phyloP scores from a whole-genome alignment of 2,329 filamentous ascomycete genomes.

The Beauveria asiatica region DNA sequence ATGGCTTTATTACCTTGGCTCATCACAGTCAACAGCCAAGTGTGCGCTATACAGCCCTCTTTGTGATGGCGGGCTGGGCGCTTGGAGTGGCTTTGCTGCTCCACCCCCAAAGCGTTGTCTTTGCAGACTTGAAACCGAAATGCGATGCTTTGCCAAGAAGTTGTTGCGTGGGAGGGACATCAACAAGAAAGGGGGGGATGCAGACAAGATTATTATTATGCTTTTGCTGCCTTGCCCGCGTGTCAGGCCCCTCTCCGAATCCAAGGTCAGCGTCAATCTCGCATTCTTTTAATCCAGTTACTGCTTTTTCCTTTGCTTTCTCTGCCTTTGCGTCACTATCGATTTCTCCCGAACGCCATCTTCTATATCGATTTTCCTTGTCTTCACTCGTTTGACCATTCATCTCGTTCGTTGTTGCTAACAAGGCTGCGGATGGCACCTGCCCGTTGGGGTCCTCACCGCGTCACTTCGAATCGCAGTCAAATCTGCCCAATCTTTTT shows the following conservation, averaged over 20 bases:
- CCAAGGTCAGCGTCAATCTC: neutral
- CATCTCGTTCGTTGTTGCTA: neutral
- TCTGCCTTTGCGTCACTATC: neutral
- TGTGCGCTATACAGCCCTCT: neutral
- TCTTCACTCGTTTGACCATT: neutral
- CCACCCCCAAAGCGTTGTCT: conserved; percentile 4
- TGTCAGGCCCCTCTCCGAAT: neutral
- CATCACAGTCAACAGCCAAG: neutral
- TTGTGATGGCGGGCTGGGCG: neutral
- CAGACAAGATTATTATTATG: neutral
- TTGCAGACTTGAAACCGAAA: neutral
- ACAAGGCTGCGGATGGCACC: neutral
- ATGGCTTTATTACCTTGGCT: conserved; percentile 4
- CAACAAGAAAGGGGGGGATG: neutral
- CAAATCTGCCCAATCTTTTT: neutral
- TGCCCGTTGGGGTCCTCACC: neutral
- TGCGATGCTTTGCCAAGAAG: conserved; percentile 5
- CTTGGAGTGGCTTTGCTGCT: neutral
- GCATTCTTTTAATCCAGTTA: neutral
- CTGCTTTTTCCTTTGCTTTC: neutral
- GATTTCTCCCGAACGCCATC: neutral
- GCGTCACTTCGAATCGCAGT: neutral
- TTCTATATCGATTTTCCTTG: neutral
- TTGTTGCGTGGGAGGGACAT: neutral
- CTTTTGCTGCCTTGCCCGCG: neutral